Conservation (phyloP, 305 asterid species). For the Ajuga reptans region DNA sequence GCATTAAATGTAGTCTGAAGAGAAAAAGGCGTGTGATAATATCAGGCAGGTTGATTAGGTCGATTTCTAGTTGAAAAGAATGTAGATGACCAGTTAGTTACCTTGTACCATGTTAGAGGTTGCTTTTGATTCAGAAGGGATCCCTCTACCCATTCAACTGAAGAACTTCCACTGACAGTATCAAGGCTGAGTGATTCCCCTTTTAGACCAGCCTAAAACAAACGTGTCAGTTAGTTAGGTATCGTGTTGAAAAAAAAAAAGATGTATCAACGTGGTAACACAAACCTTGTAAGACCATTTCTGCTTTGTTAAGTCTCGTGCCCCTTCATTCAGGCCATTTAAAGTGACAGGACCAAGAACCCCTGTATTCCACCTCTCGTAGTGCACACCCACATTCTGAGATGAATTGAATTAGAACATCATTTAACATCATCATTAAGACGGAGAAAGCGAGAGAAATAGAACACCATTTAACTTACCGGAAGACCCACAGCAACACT, state of each 20-base stretch:
- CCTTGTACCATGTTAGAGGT: conserved; percentile 93
- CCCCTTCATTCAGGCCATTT: conserved; percentile 62
- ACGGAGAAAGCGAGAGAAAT: too few species aligned
- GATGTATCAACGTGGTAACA: not conserved
- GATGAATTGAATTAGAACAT: conserved; percentile 1
- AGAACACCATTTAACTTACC: conserved; percentile 33
- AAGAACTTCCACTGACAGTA: conserved; percentile 53
- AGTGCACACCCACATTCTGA: conserved; percentile 78
- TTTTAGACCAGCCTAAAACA: conserved; percentile 52
- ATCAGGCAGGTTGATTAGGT: not conserved
- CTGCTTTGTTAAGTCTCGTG: conserved; percentile 67
- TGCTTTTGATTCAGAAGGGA: conserved; percentile 55
- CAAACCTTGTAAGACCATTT: conserved; percentile 80
- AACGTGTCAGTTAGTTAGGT: too few species aligned
- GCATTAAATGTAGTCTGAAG: conserved; percentile 49
- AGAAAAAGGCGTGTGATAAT: too few species aligned
- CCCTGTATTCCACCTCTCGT: conserved; percentile 70
- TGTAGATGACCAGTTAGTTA: conserved; percentile 11
- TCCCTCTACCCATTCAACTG: conserved; percentile 65
- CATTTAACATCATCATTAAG: not conserved
- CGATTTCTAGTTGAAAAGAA: not conserved
- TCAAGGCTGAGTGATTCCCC: conserved; percentile 58
- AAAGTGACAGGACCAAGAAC: conserved; percentile 79
- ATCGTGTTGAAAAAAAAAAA: too few species aligned
- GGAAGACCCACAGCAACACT: conserved; percentile 80